Evolutionary conservation across 768 basidiomycete genomes (phyloP).

Genomic region (Dioszegia crocea): DNA sequence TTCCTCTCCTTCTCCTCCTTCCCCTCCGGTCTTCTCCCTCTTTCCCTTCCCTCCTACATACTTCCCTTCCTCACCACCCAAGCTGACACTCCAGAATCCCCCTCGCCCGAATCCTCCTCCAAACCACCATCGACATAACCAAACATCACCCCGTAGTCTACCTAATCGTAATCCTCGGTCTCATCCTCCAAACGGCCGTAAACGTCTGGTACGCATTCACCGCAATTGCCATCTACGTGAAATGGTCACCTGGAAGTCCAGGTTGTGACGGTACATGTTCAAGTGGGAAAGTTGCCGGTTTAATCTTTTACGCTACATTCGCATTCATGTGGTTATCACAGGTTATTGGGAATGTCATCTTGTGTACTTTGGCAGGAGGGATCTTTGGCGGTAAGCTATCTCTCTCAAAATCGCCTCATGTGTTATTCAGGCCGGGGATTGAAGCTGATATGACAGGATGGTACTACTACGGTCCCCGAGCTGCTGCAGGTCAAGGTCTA

Average conservation of each 20-base stretch:
- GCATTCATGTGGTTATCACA: conserved; percentile 84
- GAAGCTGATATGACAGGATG: conserved; percentile 50
- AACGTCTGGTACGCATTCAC: conserved; percentile 79
- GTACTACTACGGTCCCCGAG: conserved; percentile 79
- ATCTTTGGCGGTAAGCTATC: conserved; percentile 57
- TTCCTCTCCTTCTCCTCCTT: too few species aligned
- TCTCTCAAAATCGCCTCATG: too few species aligned
- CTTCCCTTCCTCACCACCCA: too few species aligned
- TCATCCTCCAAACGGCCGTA: conserved; percentile 67
- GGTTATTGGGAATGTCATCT: conserved; percentile 71
- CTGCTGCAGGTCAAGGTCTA: conserved; percentile 58
- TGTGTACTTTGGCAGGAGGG: conserved; percentile 76
- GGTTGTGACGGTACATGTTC: conserved; percentile 55
- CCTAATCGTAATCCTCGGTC: conserved; percentile 65
- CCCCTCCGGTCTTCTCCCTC: too few species aligned
- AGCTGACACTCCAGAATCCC: conserved; percentile 65
- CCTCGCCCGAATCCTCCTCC: conserved; percentile 69
- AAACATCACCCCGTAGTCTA: conserved; percentile 79
- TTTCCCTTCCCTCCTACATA: too few species aligned
- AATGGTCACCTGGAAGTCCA: conserved; percentile 73
- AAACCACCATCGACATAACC: conserved; percentile 77
- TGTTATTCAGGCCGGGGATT: background rate
- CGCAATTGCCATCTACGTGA: conserved; percentile 65
- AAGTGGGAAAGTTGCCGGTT: conserved; percentile 68
- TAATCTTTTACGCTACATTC: conserved; percentile 73